Base-by-base conservation (phyloP, 306 rosid genomes). In the Vicia sativa region DNA sequence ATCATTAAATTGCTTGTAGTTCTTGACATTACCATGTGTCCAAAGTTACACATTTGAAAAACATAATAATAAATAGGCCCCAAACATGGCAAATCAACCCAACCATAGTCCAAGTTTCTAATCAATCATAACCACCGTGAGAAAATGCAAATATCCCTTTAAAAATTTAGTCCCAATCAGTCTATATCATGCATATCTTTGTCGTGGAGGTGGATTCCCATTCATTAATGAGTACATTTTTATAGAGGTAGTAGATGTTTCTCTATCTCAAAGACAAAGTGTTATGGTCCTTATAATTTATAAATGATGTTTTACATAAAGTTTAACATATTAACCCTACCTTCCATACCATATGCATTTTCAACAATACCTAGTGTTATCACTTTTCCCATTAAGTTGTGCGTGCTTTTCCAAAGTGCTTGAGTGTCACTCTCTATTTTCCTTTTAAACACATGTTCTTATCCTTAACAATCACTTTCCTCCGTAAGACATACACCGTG, bases 361-460 rank as follows among this genome's bases (percentile, higher is more conserved):
- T 23, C 34, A 34, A 38, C 59, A 28, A 49, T 61, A 41, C 26
- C 61, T 31, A 5, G 65, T 66, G 67, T 66, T 43, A 66, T 75
- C 68, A 28, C 44, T 44, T 65, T 74, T 43, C 64, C 41, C 62
- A 64, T 56, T 65, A 74, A 65, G 46, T 70, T 42, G 38, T 61
- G 12, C 19, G 49, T 70, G 74, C 80, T 79, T 79, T 79, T 79
- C 19, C 70, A 74, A 73, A 78, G 81, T 77, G 64, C 14, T 63
- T 31, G 48, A 62, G 65, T 65, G 68, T 62, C 76, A 72, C 72
- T 73, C 65, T 29, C 25, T 29, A 48, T 19, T 54, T 53, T 12
- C 31, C 67, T 34, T 73, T 73, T 21, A 12, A 49, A 57, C 13
- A 41, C 31, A n/a, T 18, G 45, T 56, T 56, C 43, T 56, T 31